A percentile compares a stretch with the other conserved stretches of the same genome.
phyloP scores from a whole-genome alignment of 805 yeast genomes.

The Teunomyces lycoperdinae region DNA sequence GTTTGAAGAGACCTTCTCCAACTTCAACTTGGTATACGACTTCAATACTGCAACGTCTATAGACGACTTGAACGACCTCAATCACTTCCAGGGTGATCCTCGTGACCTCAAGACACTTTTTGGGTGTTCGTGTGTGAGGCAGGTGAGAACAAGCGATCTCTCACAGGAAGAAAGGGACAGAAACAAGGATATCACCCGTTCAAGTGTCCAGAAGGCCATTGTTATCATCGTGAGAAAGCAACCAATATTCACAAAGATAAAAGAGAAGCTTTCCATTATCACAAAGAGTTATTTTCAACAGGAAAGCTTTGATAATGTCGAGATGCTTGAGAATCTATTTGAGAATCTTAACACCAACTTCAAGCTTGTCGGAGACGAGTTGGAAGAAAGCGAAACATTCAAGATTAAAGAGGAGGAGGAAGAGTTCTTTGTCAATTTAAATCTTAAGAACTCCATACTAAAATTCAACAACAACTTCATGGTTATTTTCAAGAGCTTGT shows the following conservation, averaged over 20 bases:
- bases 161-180: slow-evolving; percentile 40
- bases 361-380: slow-evolving; percentile 22
- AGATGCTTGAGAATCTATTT: slow-evolving; percentile 65
- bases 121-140: slow-evolving; percentile 92
- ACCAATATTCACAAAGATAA: slow-evolving; percentile 85
- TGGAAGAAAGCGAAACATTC: slow-evolving; percentile 12
- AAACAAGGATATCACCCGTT: slow-evolving; percentile 69
- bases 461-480: slow-evolving; percentile 59
- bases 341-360: slow-evolving; percentile 51
- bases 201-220: slow-evolving; percentile 87
- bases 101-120: slow-evolving; percentile 64
- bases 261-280: slow-evolving; percentile 85
- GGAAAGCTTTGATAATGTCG: slow-evolving; percentile 67
- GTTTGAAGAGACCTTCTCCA: slow-evolving; percentile 89
- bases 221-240: slow-evolving; percentile 75
- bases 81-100: slow-evolving; percentile 35
- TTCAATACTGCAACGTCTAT: slow-evolving; percentile 46
- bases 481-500: slow-evolving; percentile 68
- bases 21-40: slow-evolving; percentile 79
- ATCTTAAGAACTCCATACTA: slow-evolving; percentile 60
- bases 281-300: slow-evolving; percentile 86
- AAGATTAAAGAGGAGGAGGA: slow-evolving; percentile 25
- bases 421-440: slow-evolving; percentile 60
- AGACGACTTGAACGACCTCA: slow-evolving; percentile 37
- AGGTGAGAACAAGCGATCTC: slow-evolving; percentile 63